These are phyloP conservation scores for Melanomma pulvis-pyrius DNA, from an alignment of 495 filamentous ascomycete species.

Conservation along the genomic window DNA sequence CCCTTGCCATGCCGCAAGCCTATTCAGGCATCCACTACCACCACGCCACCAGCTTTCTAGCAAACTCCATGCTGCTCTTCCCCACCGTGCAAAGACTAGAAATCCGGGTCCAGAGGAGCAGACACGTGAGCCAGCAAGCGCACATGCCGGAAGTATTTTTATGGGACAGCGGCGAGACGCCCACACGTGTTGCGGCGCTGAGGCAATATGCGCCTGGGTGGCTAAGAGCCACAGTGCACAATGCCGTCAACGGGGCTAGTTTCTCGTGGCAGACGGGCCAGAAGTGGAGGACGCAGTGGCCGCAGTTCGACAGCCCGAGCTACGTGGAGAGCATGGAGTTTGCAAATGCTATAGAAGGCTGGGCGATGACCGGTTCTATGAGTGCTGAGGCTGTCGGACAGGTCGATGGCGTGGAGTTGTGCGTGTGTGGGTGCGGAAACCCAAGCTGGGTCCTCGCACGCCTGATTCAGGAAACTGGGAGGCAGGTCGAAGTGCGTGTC, in stretches of 20 bases:
- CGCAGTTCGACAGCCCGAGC: background rate
- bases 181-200: too few relatives aligned
- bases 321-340: background rate
- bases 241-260: background rate
- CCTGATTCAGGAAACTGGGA: background rate
- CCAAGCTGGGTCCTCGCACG: background rate
- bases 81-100: background rate
- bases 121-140: background rate
- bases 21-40: background rate
- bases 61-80: slow-evolving; percentile 7
- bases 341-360: background rate
- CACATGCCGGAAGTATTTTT: background rate
- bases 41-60: background rate
- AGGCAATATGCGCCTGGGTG: slow-evolving; percentile 5
- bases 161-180: background rate
- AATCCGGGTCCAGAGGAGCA: background rate
- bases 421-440: background rate
- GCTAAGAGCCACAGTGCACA: background rate
- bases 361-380: background rate
- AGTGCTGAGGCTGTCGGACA: background rate
- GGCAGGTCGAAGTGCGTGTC: background rate
- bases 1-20: background rate
- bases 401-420: background rate
- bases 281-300: slow-evolving; percentile 17
- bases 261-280: slow-evolving; percentile 11